Percentiles rank a stretch among this genome's conserved stretches.
These are phyloP conservation scores for Verticillium nubilum DNA, from an alignment of 2,329 filamentous ascomycete genomes.

Conservation along the genomic window DNA sequence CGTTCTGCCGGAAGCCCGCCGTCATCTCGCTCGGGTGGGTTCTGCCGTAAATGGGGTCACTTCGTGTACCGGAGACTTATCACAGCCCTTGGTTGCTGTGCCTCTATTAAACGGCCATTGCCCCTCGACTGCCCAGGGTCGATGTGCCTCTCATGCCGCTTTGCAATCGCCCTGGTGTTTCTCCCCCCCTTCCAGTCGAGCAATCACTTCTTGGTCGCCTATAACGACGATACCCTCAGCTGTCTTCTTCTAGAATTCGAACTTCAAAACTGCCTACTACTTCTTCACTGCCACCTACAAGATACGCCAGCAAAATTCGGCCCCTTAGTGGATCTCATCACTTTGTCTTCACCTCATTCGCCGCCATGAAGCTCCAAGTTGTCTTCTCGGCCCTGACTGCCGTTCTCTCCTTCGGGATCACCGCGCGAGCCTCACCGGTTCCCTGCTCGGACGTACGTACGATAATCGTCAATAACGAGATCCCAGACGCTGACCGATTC, in stretches of 20 bases:
- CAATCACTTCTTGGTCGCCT: too few species aligned
- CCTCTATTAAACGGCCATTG: not conserved
- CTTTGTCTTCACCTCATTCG: not conserved
- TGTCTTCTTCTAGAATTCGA: too few species aligned
- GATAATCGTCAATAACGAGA: not conserved
- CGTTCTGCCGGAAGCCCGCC: not conserved
- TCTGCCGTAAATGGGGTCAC: not conserved
- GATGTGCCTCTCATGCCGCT: too few species aligned
- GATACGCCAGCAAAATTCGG: too few species aligned
- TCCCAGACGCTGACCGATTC: constrained; percentile 6
- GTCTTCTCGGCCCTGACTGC: constrained; percentile 12
- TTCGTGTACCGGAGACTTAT: not conserved
- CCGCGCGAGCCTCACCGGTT: constrained; percentile 26
- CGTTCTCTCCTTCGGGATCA: constrained; percentile 17
- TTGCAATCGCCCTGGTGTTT: too few species aligned
- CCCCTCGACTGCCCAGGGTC: not conserved
- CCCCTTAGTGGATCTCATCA: too few species aligned
- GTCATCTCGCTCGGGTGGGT: not conserved
- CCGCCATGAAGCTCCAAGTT: constrained; percentile 18
- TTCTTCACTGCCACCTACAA: too few species aligned
- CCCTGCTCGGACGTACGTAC: constrained; percentile 31
- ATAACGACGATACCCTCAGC: too few species aligned
- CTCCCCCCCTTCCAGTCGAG: too few species aligned
- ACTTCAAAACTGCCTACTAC: too few species aligned
- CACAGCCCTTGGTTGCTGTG: not conserved